Evolutionary conservation across 441 rosid species (phyloP).

Genomic region (Syzygium malaccense): DNA sequence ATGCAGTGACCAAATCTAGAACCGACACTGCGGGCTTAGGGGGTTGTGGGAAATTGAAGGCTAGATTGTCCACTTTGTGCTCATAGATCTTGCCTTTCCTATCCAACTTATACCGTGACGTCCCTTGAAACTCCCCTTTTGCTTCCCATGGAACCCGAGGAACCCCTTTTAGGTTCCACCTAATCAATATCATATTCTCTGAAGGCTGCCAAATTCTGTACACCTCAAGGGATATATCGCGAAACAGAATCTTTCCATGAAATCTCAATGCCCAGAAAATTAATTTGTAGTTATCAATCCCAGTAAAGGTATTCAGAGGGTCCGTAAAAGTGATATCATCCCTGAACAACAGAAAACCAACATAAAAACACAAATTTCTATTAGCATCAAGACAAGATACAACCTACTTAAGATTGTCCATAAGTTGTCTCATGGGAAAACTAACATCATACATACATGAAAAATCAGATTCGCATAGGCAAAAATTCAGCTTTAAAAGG

Average conservation of each 20-base stretch:
- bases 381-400: neutral
- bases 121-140: slow-evolving; percentile 83
- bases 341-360: slow-evolving; percentile 29
- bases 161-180: slow-evolving; percentile 89
- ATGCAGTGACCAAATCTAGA: slow-evolving; percentile 74
- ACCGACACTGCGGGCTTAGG: slow-evolving; percentile 76
- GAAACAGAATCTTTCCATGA: slow-evolving; percentile 79
- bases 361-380: neutral
- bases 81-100: slow-evolving; percentile 83
- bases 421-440: neutral
- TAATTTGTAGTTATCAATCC: slow-evolving; percentile 73
- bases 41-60: slow-evolving; percentile 76
- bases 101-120: slow-evolving; percentile 87
- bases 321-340: slow-evolving; percentile 80
- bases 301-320: slow-evolving; percentile 73
- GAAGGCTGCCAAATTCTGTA: slow-evolving; percentile 92
- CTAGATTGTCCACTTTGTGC: slow-evolving; percentile 87
- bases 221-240: slow-evolving; percentile 75
- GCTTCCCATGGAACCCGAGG: slow-evolving; percentile 98
- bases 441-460: neutral
- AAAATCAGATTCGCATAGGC: neutral
- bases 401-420: neutral
- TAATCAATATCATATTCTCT: slow-evolving; percentile 76
- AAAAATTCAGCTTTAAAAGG: neutral
- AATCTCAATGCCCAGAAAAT: slow-evolving; percentile 91